Conservation (phyloP, 306 rosid species). For the Mucuna pruriens region DNA sequence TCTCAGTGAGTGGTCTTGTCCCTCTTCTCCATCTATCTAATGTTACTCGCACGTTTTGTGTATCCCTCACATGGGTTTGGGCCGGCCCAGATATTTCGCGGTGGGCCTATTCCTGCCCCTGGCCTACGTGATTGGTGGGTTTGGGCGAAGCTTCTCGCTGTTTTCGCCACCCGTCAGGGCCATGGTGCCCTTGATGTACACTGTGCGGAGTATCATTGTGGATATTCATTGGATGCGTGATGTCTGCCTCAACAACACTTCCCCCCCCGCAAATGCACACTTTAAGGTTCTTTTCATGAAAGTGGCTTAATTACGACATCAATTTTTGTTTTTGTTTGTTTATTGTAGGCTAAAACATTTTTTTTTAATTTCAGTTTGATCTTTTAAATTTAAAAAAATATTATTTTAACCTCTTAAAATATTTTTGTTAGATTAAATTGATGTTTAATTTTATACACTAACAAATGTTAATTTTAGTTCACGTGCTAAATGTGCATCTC, state of each 20-base stretch:
- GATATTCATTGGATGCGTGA: slow-evolving; percentile 63
- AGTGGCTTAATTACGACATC: neutral
- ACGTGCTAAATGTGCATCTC: too few relatives aligned
- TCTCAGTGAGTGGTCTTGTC: slow-evolving; percentile 88
- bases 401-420: too few relatives aligned
- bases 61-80: slow-evolving; percentile 56
- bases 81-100: slow-evolving; percentile 44
- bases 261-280: slow-evolving; percentile 60
- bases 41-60: slow-evolving; percentile 60
- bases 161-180: slow-evolving; percentile 86
- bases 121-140: slow-evolving; percentile 82
- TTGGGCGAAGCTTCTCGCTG: slow-evolving; percentile 71
- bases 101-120: slow-evolving; percentile 79
- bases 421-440: too few relatives aligned
- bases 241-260: slow-evolving; percentile 63
- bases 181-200: slow-evolving; percentile 71
- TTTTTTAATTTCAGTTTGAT: too few relatives aligned
- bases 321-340: too few relatives aligned
- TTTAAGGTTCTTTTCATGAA: slow-evolving; percentile 46
- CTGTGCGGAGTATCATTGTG: slow-evolving; percentile 69
- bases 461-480: too few relatives aligned
- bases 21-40: slow-evolving; percentile 65
- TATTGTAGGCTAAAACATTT: too few relatives aligned
- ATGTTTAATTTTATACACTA: too few relatives aligned
- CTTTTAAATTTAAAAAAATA: too few relatives aligned